Base-by-base conservation (phyloP, 495 filamentous ascomycete genomes). In the Tuber umbilicatum region DNA sequence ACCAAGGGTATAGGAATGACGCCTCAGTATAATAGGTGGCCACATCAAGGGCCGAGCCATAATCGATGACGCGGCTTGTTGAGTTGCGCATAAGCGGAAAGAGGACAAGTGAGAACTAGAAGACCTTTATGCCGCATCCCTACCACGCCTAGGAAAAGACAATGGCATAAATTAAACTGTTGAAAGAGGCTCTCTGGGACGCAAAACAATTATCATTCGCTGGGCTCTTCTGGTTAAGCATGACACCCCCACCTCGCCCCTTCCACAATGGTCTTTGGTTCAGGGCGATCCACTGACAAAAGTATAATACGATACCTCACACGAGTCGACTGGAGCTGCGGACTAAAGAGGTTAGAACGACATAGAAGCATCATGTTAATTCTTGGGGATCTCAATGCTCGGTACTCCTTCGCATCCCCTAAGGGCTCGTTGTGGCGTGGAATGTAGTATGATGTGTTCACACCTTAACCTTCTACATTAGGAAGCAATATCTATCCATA, bases 31-130 rank as follows among this genome's bases (percentile, higher is more conserved):
- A n/a, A 35, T 31, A 60, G 71, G 50, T 6, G n/a, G 27, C 42
- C 17, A 55, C 38, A n/a, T 64, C 41, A 68, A n/a, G 9, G 27
- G 37, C 74, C 76, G 76, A 78, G 41, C 45, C 76, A 78, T 78
- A 78, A 45, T 47, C 12, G 64, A 73, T 78, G 76, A 78, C 55
- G 55, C 55, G 27, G 27, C 55, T 3, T 64, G 27, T 64, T 27
- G 31, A 5, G n/a, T 9, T 64, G 27, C 27, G 31, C n/a, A 64
- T 64, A 5, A 27, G 55, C 12, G 27, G 55, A 2, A 31, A 35
- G 35, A 35, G 27, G 55, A 16, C 55, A 14, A 19, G 55, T 35
- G 35, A 27, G 27, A 64, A 31, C 27, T 35, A 35, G 55, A 64
- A 64, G 14, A 35, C 55, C 55, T 17, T 35, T 31, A 64, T 64